Evolutionary conservation across 257 asterid species (phyloP).

Genomic region (Petunia axillaris): DNA sequence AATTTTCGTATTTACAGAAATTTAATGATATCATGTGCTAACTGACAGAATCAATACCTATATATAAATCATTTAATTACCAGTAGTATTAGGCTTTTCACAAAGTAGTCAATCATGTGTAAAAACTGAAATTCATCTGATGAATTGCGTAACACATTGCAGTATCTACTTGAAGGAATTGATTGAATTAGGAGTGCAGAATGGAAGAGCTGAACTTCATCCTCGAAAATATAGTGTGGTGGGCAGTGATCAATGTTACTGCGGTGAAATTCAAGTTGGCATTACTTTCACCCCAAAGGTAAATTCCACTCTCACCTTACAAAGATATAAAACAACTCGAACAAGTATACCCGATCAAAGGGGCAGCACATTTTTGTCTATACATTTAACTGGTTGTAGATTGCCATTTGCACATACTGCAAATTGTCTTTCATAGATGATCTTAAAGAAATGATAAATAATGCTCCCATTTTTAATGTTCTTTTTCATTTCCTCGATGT

Average conservation of each 20-base stretch:
- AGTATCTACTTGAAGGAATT: constrained; percentile 70
- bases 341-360: no score
- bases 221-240: constrained; percentile 61
- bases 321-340: no score
- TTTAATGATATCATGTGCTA: no score
- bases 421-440: no score
- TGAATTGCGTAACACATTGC: background rate
- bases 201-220: constrained; percentile 59
- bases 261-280: constrained; percentile 73
- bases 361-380: no score
- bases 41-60: no score
- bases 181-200: constrained; percentile 54
- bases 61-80: background rate
- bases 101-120: background rate
- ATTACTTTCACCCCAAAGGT: constrained; percentile 53
- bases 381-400: no score
- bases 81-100: background rate
- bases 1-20: no score
- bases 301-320: no score
- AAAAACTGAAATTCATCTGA: background rate
- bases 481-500: background rate
- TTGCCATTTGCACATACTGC: no score
- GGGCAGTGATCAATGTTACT: constrained; percentile 40
- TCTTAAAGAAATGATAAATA: no score
- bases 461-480: no score